These are phyloP conservation scores for Blepharisma stoltei DNA, from an alignment of 73 alveolate species.

Conservation along the genomic window DNA sequence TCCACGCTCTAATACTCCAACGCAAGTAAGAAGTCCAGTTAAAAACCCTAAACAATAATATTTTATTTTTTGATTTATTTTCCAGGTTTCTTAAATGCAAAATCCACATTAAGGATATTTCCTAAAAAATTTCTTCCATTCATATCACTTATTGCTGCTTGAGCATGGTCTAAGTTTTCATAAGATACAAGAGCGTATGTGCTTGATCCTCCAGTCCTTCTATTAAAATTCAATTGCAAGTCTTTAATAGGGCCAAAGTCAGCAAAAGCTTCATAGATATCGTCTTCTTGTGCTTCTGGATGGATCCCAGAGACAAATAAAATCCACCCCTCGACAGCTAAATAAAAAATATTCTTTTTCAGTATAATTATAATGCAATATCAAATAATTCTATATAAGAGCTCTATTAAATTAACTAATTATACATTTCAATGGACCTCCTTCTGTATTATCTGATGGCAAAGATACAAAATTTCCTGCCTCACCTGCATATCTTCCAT, in stretches of 20 bases:
- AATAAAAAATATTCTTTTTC: neutral
- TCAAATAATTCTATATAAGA: too few relatives aligned
- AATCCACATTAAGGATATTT: constrained; percentile 63
- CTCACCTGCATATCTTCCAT: too few relatives aligned
- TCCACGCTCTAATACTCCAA: too few relatives aligned
- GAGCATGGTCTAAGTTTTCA: constrained; percentile 61
- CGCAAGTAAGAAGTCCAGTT: too few relatives aligned
- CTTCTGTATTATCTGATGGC: too few relatives aligned
- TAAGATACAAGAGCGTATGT: constrained; percentile 83
- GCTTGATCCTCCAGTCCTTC: constrained; percentile 80
- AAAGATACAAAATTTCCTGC: too few relatives aligned
- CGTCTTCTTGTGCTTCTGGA: constrained; percentile 86
- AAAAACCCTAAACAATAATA: too few relatives aligned
- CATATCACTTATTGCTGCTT: constrained; percentile 68
- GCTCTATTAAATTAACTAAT: too few relatives aligned
- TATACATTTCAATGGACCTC: too few relatives aligned
- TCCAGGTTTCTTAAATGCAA: constrained; percentile 63
- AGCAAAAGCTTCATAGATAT: constrained; percentile 67
- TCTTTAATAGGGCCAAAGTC: constrained; percentile 73
- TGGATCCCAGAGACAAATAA: constrained; percentile 72
- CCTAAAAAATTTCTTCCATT: constrained; percentile 54
- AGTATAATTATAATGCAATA: neutral
- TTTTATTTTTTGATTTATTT: too few relatives aligned
- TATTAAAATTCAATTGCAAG: constrained; percentile 76
- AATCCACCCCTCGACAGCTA: constrained; percentile 76